Conservation (phyloP, 306 rosid genomes). For the Cercis canadensis region DNA sequence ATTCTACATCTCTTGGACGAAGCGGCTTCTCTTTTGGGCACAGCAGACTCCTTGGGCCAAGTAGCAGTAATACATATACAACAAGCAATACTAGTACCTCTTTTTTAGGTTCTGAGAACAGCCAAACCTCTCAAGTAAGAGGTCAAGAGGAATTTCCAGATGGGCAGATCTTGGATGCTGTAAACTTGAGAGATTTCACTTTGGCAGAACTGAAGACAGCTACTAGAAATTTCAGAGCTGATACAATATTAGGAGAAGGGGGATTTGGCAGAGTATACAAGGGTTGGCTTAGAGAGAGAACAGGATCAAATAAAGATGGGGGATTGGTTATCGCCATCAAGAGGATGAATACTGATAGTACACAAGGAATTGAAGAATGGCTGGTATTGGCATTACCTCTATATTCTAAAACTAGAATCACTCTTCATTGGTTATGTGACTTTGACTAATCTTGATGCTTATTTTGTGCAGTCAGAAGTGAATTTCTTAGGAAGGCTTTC, state of each 20-base stretch:
- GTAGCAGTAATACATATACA: constrained; percentile 50
- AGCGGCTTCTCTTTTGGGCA: constrained; percentile 48
- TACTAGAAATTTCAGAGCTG: constrained; percentile 69
- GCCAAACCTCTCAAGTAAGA: constrained; percentile 59
- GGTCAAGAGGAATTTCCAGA: constrained; percentile 62
- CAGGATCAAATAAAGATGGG: constrained; percentile 43
- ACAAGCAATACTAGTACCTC: constrained; percentile 61
- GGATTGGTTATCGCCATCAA: constrained; percentile 70
- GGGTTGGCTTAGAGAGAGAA: constrained; percentile 74
- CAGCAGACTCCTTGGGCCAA: constrained; percentile 46
- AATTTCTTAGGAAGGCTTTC: constrained; percentile 90
- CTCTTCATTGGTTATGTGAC: not conserved
- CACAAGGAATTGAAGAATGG: constrained; percentile 88
- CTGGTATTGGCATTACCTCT: constrained; percentile 51
- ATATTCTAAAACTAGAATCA: constrained; percentile 1
- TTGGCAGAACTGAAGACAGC: constrained; percentile 70
- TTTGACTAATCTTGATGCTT: constrained; percentile 18
- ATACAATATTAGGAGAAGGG: constrained; percentile 80
- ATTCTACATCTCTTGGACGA: constrained; percentile 47
- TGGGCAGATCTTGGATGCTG: constrained; percentile 71
- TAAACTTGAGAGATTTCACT: constrained; percentile 68
- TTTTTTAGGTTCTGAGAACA: constrained; percentile 60
- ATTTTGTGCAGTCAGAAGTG: constrained; percentile 77
- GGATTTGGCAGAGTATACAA: constrained; percentile 89
- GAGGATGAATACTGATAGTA: constrained; percentile 66